phyloP scores from a whole-genome alignment of 768 basidiomycete species.

The Termitomyces sp. region DNA sequence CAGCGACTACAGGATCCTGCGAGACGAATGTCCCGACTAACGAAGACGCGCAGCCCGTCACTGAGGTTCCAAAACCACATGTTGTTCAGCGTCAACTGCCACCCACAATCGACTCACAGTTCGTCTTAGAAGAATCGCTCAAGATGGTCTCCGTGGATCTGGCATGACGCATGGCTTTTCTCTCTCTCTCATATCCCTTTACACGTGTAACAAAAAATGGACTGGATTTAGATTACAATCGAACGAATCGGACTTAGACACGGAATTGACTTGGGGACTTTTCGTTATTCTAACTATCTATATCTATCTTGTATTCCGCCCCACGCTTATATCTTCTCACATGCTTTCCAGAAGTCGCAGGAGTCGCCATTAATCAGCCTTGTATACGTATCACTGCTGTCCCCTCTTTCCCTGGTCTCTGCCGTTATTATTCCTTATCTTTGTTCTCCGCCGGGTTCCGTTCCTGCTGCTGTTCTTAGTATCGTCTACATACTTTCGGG shows the following conservation, averaged over 20 bases:
- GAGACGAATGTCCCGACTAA: background rate
- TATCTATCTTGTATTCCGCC: background rate
- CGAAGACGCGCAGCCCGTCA: background rate
- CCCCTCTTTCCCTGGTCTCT: background rate
- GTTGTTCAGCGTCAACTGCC: background rate
- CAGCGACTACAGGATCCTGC: background rate
- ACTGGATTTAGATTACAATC: constrained; percentile 1
- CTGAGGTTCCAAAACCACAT: background rate
- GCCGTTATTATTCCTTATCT: background rate
- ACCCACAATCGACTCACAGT: constrained; percentile 7
- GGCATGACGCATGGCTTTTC: constrained; percentile 1
- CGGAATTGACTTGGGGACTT: background rate
- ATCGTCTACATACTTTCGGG: background rate
- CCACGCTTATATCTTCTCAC: background rate
- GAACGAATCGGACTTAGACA: background rate
- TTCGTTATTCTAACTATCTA: background rate
- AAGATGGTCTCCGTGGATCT: constrained; percentile 13
- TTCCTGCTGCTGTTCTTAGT: background rate
- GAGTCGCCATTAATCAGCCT: background rate
- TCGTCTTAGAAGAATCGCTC: constrained; percentile 12
- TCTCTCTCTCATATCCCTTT: background rate
- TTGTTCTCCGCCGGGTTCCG: background rate
- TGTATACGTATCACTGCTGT: background rate
- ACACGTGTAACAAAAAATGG: background rate
- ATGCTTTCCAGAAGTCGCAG: background rate